phyloP scores from a whole-genome alignment of 305 asterid species.

The Lippia alba region DNA sequence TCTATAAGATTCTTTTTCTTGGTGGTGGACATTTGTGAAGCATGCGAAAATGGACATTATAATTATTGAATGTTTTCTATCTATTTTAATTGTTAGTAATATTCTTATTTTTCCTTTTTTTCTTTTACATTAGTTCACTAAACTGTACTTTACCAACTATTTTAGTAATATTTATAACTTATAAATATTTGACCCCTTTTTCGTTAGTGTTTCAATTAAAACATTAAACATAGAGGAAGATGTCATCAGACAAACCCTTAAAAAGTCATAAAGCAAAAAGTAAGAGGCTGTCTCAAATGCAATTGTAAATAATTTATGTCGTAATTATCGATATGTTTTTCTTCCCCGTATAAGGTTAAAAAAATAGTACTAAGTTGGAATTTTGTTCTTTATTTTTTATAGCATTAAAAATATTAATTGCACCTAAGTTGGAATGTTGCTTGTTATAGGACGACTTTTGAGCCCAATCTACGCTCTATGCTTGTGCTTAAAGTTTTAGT shows the following conservation, averaged over 20 bases:
- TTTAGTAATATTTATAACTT: too few species aligned
- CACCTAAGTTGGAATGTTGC: too few species aligned
- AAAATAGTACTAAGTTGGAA: neutral
- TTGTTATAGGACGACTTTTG: neutral
- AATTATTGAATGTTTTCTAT: neutral
- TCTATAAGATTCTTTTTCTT: neutral
- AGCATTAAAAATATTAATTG: too few species aligned
- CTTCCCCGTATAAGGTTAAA: neutral
- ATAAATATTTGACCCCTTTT: too few species aligned
- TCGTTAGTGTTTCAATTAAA: too few species aligned
- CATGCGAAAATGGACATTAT: conserved; percentile 3
- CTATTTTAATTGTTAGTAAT: too few species aligned
- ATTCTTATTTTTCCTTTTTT: too few species aligned
- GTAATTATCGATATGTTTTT: neutral
- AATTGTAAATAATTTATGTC: neutral
- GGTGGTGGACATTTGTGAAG: neutral
- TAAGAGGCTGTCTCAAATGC: neutral
- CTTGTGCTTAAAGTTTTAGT: neutral
- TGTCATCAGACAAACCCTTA: neutral
- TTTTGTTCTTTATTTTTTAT: neutral
- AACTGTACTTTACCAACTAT: too few species aligned
- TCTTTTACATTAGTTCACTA: too few species aligned
- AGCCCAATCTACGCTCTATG: neutral
- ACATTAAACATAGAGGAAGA: neutral
- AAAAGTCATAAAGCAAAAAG: conserved; percentile 7